Percentiles rank a stretch among this genome's conserved stretches.
Evolutionary conservation across 1,284 basidiomycete genomes (phyloP).

Genomic region (Microbotryum violaceum): DNA sequence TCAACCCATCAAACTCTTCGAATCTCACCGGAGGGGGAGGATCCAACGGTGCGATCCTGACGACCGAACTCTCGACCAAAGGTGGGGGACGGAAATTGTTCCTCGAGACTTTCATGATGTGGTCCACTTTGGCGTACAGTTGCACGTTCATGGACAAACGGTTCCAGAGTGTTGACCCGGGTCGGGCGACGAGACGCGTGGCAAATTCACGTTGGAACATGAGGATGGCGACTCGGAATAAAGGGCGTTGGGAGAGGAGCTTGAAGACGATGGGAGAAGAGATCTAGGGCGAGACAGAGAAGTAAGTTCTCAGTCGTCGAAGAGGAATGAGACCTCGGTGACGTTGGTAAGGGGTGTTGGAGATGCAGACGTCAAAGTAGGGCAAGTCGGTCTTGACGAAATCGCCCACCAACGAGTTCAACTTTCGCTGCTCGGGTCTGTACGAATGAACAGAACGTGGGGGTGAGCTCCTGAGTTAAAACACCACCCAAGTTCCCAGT

Average conservation of each 20-base stretch:
- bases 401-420: conserved; percentile 91
- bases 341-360: conserved; percentile 90
- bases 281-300: conserved; percentile 49
- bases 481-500: neutral
- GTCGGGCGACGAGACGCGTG: conserved; percentile 77
- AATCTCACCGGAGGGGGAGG: conserved; percentile 93
- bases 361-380: conserved; percentile 98
- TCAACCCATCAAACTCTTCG: conserved; percentile 94
- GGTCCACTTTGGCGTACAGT: conserved; percentile 87
- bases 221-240: conserved; percentile 89
- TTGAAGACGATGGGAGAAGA: conserved; percentile 97
- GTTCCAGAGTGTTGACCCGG: conserved; percentile 84
- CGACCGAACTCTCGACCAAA: conserved; percentile 85
- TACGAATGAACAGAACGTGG: conserved; percentile 3
- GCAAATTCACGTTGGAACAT: conserved; percentile 99
- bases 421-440: conserved; percentile 88
- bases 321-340: neutral
- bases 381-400: conserved; percentile 95
- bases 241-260: conserved; percentile 87
- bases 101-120: conserved; percentile 91
- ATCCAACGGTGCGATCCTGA: conserved; percentile 83
- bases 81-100: conserved; percentile 97
- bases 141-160: conserved; percentile 94
- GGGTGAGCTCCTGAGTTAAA: neutral
- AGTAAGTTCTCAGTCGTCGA: neutral